phyloP scores from a whole-genome alignment of 352 stramenopile species.

The Elongisporangium anandrum region DNA sequence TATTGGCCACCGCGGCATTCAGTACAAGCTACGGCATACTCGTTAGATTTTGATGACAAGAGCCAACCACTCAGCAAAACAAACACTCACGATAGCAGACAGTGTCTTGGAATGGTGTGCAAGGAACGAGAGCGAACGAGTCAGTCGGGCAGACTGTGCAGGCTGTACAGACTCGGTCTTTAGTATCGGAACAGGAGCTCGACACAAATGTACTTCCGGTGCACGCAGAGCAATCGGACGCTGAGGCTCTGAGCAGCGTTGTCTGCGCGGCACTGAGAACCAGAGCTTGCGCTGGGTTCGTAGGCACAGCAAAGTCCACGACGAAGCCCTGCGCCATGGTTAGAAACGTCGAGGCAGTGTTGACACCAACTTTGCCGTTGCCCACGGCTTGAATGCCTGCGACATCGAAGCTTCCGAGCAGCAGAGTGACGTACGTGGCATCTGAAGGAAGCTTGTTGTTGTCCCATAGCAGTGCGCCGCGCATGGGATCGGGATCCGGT shows the following conservation, averaged over 20 bases:
- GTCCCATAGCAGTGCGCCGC: slow-evolving; percentile 34
- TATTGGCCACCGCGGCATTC: slow-evolving; percentile 58
- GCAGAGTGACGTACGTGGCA: slow-evolving; percentile 54
- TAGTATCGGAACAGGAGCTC: slow-evolving; percentile 58
- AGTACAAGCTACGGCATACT: slow-evolving; percentile 39
- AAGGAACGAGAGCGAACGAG: slow-evolving; percentile 44
- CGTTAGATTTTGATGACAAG: not conserved
- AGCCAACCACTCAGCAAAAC: not conserved
- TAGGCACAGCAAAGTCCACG: slow-evolving; percentile 31
- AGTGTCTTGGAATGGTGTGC: slow-evolving; percentile 49
- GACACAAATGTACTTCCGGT: slow-evolving; percentile 31
- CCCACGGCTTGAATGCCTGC: slow-evolving; percentile 27
- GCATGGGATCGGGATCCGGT: slow-evolving; percentile 42
- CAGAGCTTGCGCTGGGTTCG: slow-evolving; percentile 31
- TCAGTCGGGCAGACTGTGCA: slow-evolving; percentile 61
- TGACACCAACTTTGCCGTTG: slow-evolving; percentile 45
- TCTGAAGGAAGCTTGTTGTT: slow-evolving; percentile 48
- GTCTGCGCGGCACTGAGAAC: not conserved
- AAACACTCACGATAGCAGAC: slow-evolving; percentile 59
- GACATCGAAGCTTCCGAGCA: slow-evolving; percentile 38
- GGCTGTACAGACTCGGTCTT: slow-evolving; percentile 39
- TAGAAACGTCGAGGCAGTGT: slow-evolving; percentile 43
- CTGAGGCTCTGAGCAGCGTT: slow-evolving; percentile 29
- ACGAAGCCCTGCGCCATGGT: slow-evolving; percentile 31
- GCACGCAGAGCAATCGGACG: slow-evolving; percentile 53